Conservation (phyloP, 2,329 filamentous ascomycete species). For the Ascochyta viciae-villosae region DNA sequence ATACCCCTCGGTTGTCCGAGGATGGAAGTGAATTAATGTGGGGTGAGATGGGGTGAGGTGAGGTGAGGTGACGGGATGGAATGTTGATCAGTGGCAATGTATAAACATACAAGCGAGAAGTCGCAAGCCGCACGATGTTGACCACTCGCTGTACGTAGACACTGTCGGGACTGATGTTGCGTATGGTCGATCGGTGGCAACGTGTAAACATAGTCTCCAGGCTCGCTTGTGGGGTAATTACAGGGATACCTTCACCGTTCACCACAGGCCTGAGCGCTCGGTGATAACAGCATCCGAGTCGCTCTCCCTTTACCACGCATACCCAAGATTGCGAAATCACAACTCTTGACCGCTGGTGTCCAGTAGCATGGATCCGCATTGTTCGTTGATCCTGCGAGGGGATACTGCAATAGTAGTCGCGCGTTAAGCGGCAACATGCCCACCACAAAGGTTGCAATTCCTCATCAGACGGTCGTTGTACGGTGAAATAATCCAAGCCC, state of each 20-base stretch:
- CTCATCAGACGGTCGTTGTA: not conserved
- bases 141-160: too few species aligned
- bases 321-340: not conserved
- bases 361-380: not conserved
- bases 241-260: not conserved
- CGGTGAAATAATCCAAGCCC: too few species aligned
- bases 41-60: not conserved
- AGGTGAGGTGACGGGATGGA: not conserved
- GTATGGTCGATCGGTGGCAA: not conserved
- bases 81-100: not conserved
- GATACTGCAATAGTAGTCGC: too few species aligned
- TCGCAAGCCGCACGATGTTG: too few species aligned
- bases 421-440: too few species aligned
- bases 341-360: not conserved
- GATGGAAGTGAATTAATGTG: not conserved
- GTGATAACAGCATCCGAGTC: not conserved
- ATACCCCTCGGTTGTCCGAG: too few species aligned
- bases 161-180: too few species aligned
- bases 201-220: not conserved
- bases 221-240: not conserved
- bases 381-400: too few species aligned
- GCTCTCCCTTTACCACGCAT: not conserved
- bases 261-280: not conserved
- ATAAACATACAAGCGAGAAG: not conserved
- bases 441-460: too few species aligned